Percentiles rank a stretch among this genome's conserved stretches.
Conservation (phyloP, 139 green algal species). For the Zygnema circumcarinatum region DNA sequence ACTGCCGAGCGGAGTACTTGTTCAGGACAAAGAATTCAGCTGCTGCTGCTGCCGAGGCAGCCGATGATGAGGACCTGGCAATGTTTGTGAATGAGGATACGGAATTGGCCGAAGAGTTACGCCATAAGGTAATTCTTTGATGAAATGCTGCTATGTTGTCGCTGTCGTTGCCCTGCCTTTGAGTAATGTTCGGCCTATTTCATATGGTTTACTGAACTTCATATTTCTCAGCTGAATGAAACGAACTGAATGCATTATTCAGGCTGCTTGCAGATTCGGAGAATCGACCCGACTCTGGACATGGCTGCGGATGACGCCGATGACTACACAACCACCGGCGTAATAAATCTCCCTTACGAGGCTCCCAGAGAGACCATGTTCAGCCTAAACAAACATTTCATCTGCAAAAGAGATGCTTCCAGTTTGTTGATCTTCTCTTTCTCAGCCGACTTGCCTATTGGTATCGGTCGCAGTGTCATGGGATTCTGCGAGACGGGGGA, state of each 20-base stretch:
- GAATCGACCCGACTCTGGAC: slow-evolving; percentile 40
- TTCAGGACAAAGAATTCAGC: slow-evolving; percentile 2
- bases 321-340: slow-evolving; percentile 23
- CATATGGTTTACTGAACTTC: no score
- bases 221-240: no score
- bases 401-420: no score
- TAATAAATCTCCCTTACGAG: not conserved
- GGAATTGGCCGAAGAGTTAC: not conserved
- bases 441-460: no score
- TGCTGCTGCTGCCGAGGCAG: slow-evolving; percentile 17
- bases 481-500: slow-evolving; percentile 27
- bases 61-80: slow-evolving; percentile 43
- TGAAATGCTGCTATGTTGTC: not conserved
- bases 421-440: no score
- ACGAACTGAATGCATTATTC: no score
- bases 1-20: slow-evolving; percentile 49
- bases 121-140: slow-evolving; percentile 33
- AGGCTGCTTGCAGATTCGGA: slow-evolving; percentile 39
- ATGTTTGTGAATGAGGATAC: slow-evolving; percentile 37
- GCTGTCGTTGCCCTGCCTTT: no score
- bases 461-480: slow-evolving; percentile 18
- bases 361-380: no score
- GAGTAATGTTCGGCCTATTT: no score
- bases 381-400: no score
- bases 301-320: slow-evolving; percentile 25